Percentiles rank a stretch among this genome's conserved stretches.
phyloP scores from a whole-genome alignment of 345 rosid genomes.

The Eucalyptus fibrosa region DNA sequence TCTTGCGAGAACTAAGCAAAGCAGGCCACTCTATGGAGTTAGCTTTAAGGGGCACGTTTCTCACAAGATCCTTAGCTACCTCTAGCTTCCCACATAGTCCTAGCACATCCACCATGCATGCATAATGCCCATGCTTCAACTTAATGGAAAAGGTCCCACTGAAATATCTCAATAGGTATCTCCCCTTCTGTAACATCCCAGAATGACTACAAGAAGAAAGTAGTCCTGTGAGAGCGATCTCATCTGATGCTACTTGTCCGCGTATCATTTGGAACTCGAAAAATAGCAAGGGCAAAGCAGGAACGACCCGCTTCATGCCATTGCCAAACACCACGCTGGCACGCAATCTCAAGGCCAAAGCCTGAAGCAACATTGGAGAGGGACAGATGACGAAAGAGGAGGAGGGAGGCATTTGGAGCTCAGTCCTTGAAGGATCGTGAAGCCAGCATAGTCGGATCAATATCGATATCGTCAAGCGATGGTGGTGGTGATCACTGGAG shows the following conservation, averaged over 20 bases:
- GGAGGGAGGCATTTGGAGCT: too few relatives aligned
- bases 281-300: too few relatives aligned
- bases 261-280: too few relatives aligned
- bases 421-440: too few relatives aligned
- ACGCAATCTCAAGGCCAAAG: too few relatives aligned
- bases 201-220: too few relatives aligned
- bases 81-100: conserved; percentile 49
- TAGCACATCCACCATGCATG: conserved; percentile 64
- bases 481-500: rapidly evolving
- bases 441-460: rapidly evolving
- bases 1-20: conserved; percentile 61
- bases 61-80: conserved; percentile 47
- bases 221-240: too few relatives aligned
- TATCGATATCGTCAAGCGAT: rapidly evolving
- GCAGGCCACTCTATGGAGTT: conserved; percentile 49
- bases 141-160: conserved; percentile 2
- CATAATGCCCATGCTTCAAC: conserved; percentile 39
- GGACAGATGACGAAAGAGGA: too few relatives aligned
- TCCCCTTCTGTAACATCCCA: conserved; percentile 36
- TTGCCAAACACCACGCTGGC: rapidly evolving
- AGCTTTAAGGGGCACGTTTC: conserved; percentile 34
- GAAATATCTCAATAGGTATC: conserved; percentile 36
- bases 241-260: rapidly evolving
- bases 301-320: rapidly evolving
- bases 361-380: too few relatives aligned